Evolutionary conservation across 1,139 yeast genomes (phyloP), one percentile per base, ranked within the genome.

Genomic region (Saccharomyces uvarum): DNA sequence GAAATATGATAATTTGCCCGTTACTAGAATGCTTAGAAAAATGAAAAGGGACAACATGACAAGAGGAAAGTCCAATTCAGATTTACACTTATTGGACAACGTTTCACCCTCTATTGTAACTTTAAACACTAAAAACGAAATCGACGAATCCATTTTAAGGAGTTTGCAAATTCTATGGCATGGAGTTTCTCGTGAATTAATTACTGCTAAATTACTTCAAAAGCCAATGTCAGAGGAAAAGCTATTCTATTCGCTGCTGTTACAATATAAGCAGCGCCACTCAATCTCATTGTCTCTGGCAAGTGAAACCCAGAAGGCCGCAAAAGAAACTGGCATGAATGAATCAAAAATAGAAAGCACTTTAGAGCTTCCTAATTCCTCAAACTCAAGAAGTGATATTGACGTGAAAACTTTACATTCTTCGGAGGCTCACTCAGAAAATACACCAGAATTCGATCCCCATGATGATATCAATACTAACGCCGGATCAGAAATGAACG

Each of bases 91-190:
- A 7, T 51, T 66, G 32, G 58, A 62, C 26, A 61, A 60, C n/a
- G 59, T 60, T 13, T 55, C 60, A 14, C 64, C 68, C n/a, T 59
- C 62, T 14, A 59, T 59, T 21, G 52, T 63, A 3, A 54, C 51
- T 27, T 52, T 88, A 47, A 71, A 72, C 33, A 75, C 82, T 2
- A 73, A 71, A 47, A 75, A 74, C 14, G 86, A 83, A 52, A 84
- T 93, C 54, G 98, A 93, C 70, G 75, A 76, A 56, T 96, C 90
- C 65, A 88, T 93, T 52, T 76, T 93, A 63, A 86, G 88, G 64
- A 91, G 89, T 65, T 76, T 95, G 61, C 88, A 89, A 54, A 90
- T 91, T 31, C 74, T 93, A 56, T 93, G 97, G 84, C 98, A 91
- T 69, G 96, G 96, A 51, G 88, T 89, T 56, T 77, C 82, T 44